Evolutionary conservation across 257 asterid species (phyloP), one percentile per base, ranked within the genome.

Genomic region (Plectranthus barbatus): DNA sequence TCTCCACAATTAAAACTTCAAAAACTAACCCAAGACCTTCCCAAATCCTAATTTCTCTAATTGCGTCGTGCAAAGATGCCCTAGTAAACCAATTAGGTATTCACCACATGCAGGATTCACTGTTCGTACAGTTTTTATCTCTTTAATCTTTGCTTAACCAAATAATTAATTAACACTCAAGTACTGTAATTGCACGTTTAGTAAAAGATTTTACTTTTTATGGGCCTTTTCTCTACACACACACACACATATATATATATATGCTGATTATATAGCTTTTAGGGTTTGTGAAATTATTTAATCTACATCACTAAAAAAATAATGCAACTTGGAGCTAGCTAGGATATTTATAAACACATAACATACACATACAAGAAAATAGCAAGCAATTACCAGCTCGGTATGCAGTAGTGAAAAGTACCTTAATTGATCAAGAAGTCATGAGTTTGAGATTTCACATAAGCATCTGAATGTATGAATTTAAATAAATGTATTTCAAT

Each of bases 31-130:
- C 50, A 57, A 49, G 45, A 2, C 11, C 50, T 20, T n/a, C n/a
- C n/a, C n/a, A n/a, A n/a, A n/a, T n/a, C n/a, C n/a, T n/a, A n/a
- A n/a, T n/a, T 10, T 26, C 41, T 34, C 21, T 42, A 29, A 20
- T 20, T 13, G 41, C 33, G 12, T 69, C 78, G 69, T 72, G 81
- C 74, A 47, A 77, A 77, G 81, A 77, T 77, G 56, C 80, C 71
- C 42, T 60, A 15, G 23, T 46, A 48, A 69, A 46, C 81, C 81
- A 77, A 77, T 77, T 69, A 69, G 73, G 18, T 40, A 53, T 69
- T 54, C 64, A 72, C 67, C 81, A 76, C 81, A 76, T 76, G 81
- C 72, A 68, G 1, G 0, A 6, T 56, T 62, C 66, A 39, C 39
- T n/a, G n/a, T 62, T 55, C 63, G 63, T 64, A 58, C 79, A 46